Evolutionary conservation across 257 asterid species (phyloP).

Genomic region (Solanum peruvianum): DNA sequence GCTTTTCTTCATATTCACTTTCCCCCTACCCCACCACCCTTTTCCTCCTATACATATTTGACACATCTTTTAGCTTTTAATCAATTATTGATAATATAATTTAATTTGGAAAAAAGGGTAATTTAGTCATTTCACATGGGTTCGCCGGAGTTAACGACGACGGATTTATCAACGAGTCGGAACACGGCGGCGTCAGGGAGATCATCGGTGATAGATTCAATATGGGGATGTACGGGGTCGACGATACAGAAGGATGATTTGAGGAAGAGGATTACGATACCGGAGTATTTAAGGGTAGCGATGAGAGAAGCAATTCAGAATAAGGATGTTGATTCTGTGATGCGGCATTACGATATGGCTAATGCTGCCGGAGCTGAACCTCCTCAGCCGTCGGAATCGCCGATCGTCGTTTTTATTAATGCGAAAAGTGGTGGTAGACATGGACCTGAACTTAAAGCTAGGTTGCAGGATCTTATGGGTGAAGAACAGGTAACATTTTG

Average conservation of each 20-base stretch:
- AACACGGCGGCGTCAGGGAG: not conserved
- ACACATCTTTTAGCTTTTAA: not conserved
- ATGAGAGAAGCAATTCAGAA: slow-evolving; percentile 59
- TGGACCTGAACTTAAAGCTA: slow-evolving; percentile 78
- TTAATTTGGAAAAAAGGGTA: not conserved
- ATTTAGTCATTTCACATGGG: slow-evolving; percentile 12
- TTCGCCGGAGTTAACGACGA: slow-evolving; percentile 11
- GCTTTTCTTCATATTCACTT: not conserved
- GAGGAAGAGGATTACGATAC: slow-evolving; percentile 48
- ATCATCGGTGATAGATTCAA: slow-evolving; percentile 48
- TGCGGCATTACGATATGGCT: slow-evolving; percentile 27
- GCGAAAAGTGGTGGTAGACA: slow-evolving; percentile 91
- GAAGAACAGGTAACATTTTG: slow-evolving; percentile 66
- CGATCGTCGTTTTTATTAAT: slow-evolving; percentile 74
- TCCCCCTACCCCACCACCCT: not conserved
- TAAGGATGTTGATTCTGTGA: slow-evolving; percentile 34
- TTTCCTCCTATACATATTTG: not conserved
- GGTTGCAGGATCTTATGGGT: slow-evolving; percentile 78
- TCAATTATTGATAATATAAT: not conserved
- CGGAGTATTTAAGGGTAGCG: slow-evolving; percentile 67
- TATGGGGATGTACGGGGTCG: slow-evolving; percentile 63
- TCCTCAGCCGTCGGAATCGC: slow-evolving; percentile 42
- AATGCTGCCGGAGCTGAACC: slow-evolving; percentile 21
- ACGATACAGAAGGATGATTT: slow-evolving; percentile 61
- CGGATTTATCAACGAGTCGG: not conserved